phyloP scores from a whole-genome alignment of 2,329 filamentous ascomycete species.

The Exophiala oligosperma region DNA sequence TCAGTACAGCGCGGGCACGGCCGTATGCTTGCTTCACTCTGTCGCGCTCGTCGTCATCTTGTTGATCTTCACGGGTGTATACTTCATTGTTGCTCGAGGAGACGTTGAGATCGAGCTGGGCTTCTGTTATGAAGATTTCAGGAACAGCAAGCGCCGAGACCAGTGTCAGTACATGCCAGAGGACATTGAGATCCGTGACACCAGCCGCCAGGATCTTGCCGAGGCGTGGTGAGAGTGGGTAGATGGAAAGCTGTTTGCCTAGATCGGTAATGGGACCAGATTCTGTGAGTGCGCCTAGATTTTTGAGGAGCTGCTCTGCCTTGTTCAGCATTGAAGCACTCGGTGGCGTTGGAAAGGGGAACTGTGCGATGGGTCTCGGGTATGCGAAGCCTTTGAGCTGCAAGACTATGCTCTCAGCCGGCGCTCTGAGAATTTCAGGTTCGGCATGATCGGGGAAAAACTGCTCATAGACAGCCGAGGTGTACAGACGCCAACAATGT shows the following conservation, averaged over 20 bases:
- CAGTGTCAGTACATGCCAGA: slow-evolving; percentile 82
- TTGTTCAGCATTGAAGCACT: slow-evolving; percentile 72
- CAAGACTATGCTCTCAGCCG: slow-evolving; percentile 87
- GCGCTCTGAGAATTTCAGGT: slow-evolving; percentile 86
- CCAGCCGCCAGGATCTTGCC: slow-evolving; percentile 90
- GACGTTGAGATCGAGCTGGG: slow-evolving; percentile 65
- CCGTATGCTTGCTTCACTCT: slow-evolving; percentile 66
- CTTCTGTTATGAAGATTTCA: slow-evolving; percentile 83
- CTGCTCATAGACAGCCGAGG: slow-evolving; percentile 84
- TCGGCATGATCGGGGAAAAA: slow-evolving; percentile 84
- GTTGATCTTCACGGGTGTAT: slow-evolving; percentile 64
- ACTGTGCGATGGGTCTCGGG: slow-evolving; percentile 78
- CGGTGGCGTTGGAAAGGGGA: slow-evolving; percentile 92
- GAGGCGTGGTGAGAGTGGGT: slow-evolving; percentile 87
- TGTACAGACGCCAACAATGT: slow-evolving; percentile 93
- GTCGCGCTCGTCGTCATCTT: slow-evolving; percentile 69
- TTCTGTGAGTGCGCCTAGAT: slow-evolving; percentile 74
- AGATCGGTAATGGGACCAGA: slow-evolving; percentile 74
- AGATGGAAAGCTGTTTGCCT: slow-evolving; percentile 80
- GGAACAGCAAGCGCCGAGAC: slow-evolving; percentile 86
- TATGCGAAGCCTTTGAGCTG: slow-evolving; percentile 95
- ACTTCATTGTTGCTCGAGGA: slow-evolving; percentile 47
- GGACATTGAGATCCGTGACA: slow-evolving; percentile 70
- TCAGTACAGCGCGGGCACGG: slow-evolving; percentile 74
- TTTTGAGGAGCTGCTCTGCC: slow-evolving; percentile 82